These are phyloP conservation scores for Cystobasidium pallidum DNA, from an alignment of 1,284 basidiomycete species.

Conservation along the genomic window DNA sequence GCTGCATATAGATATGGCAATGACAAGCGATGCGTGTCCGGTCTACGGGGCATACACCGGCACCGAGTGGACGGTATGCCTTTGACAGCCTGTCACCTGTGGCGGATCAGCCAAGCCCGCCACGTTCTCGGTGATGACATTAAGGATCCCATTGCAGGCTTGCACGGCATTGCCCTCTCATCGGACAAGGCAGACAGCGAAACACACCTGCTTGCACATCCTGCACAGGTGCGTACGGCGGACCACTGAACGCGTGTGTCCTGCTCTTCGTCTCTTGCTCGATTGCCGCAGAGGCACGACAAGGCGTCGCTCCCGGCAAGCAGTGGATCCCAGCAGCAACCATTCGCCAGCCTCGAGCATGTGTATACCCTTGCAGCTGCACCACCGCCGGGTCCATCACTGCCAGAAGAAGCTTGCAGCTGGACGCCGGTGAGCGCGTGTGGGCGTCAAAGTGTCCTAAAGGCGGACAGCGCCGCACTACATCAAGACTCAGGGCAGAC, in stretches of 20 bases:
- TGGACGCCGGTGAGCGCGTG: conserved; percentile 6
- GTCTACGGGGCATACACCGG: too few relatives aligned
- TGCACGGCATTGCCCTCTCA: too few relatives aligned
- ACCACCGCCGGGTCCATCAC: background rate
- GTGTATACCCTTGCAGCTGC: background rate
- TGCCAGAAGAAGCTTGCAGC: conserved; percentile 3
- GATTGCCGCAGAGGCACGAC: background rate
- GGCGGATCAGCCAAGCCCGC: background rate
- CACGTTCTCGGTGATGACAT: too few relatives aligned
- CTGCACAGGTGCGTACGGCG: too few relatives aligned
- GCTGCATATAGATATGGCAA: background rate
- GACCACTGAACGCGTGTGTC: too few relatives aligned
- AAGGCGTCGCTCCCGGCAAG: background rate
- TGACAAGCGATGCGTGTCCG: background rate
- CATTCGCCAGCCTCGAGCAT: background rate
- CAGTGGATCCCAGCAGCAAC: conserved; percentile 6
- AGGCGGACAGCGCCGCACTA: background rate
- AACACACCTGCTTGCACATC: too few relatives aligned
- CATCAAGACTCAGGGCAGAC: background rate
- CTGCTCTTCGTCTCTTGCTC: background rate
- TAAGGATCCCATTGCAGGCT: too few relatives aligned
- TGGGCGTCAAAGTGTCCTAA: background rate
- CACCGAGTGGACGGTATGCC: too few relatives aligned
- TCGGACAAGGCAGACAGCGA: too few relatives aligned
- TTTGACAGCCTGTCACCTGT: background rate